Percentiles rank a stretch among this genome's conserved stretches.
Evolutionary conservation across 352 stramenopile species (phyloP).

Genomic region (Phytophthora sansomeana): DNA sequence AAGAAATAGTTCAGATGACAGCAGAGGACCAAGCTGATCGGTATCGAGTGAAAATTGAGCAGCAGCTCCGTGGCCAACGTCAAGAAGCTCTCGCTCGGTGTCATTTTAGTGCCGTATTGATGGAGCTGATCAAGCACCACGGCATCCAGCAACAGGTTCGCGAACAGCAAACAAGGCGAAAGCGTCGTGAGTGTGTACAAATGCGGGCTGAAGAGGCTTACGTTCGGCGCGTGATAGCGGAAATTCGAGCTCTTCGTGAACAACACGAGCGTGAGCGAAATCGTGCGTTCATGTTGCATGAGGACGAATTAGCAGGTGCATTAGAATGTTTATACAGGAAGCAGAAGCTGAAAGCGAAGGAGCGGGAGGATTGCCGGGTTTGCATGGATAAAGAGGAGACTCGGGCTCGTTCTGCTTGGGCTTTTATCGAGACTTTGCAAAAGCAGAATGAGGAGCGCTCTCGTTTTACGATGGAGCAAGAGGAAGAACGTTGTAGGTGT

Average conservation of each 20-base stretch:
- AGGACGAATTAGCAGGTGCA: conserved; percentile 36
- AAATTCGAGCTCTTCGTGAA: conserved; percentile 31
- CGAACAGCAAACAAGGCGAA: conserved; percentile 34
- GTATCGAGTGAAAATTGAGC: conserved; percentile 25
- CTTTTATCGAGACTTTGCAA: conserved; percentile 10
- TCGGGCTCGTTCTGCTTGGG: conserved; percentile 16
- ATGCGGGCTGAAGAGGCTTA: conserved; percentile 64
- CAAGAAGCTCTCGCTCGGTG: conserved; percentile 9
- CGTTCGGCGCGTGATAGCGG: conserved; percentile 33
- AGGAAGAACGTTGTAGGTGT: conserved; percentile 26
- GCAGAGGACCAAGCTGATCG: conserved; percentile 34
- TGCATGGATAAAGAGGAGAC: conserved; percentile 37
- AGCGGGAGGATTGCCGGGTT: conserved; percentile 5
- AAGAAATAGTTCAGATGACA: conserved; percentile 20
- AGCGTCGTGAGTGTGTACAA: conserved; percentile 42
- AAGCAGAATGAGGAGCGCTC: conserved; percentile 18
- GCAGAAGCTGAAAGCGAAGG: conserved; percentile 2
- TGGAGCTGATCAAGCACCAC: conserved; percentile 33
- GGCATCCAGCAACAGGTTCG: conserved; percentile 24
- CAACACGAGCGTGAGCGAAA: conserved; percentile 28
- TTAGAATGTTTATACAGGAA: conserved; percentile 7
- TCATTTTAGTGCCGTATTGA: conserved; percentile 34
- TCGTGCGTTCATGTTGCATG: conserved; percentile 38
- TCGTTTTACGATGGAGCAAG: conserved; percentile 20
- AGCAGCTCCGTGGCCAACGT: conserved; percentile 16